A percentile compares a stretch with the other conserved stretches of the same genome.
Evolutionary conservation across 192 early-diverging fungal genomes (phyloP).

Genomic region (Umbelopsis ramanniana): DNA sequence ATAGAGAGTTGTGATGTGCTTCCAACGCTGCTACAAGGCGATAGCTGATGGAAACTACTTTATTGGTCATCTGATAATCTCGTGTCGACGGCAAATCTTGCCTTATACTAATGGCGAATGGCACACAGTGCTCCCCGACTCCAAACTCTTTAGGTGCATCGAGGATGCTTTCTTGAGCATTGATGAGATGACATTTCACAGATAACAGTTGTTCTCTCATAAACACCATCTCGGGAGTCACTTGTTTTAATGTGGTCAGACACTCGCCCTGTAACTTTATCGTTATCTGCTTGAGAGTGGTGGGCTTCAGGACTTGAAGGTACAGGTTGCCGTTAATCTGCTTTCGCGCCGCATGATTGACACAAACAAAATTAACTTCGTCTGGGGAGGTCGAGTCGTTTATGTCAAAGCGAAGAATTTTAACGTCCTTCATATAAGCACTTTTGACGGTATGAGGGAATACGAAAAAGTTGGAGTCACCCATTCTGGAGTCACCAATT

Average conservation of each 20-base stretch:
- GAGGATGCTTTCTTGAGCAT: background rate
- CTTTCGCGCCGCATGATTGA: background rate
- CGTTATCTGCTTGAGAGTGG: background rate
- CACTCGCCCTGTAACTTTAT: slow-evolving; percentile 11
- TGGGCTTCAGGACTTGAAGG: background rate
- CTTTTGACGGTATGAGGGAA: background rate
- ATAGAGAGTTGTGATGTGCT: background rate
- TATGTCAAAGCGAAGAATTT: background rate
- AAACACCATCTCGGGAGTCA: background rate
- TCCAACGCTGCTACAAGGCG: background rate
- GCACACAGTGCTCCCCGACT: background rate
- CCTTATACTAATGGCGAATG: background rate
- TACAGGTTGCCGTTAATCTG: background rate
- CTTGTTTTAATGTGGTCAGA: background rate
- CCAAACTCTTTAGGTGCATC: background rate
- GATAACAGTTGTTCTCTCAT: background rate
- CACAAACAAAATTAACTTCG: background rate
- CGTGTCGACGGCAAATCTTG: background rate
- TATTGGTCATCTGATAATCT: background rate
- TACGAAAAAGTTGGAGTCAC: background rate
- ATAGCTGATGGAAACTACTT: background rate
- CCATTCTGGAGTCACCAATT: no score
- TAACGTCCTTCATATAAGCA: background rate
- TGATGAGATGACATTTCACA: slow-evolving; percentile 3
- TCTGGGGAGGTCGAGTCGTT: background rate